phyloP scores from a whole-genome alignment of 768 basidiomycete species.

The Clitopilus hobsonii region DNA sequence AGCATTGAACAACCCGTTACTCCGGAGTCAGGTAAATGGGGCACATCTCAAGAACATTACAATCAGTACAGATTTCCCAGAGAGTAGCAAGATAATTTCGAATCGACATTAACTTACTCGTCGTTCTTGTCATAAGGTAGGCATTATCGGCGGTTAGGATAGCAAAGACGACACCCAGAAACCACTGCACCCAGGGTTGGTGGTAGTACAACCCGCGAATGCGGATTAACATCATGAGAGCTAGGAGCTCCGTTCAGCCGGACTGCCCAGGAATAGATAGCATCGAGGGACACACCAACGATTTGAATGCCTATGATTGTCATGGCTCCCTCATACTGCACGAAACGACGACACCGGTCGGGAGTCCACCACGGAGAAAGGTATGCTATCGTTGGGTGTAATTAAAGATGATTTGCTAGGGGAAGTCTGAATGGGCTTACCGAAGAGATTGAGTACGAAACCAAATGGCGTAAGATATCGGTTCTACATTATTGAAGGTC shows the following conservation, averaged over 20 bases:
- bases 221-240: constrained; percentile 56
- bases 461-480: constrained; percentile 59
- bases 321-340: constrained; percentile 27
- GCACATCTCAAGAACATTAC: constrained; percentile 23
- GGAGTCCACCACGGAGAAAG: constrained; percentile 34
- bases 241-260: constrained; percentile 28
- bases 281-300: constrained; percentile 46
- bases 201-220: constrained; percentile 33
- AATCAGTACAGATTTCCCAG: not conserved
- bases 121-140: constrained; percentile 45
- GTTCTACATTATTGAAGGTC: constrained; percentile 35
- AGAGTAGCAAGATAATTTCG: not conserved
- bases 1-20: constrained; percentile 38
- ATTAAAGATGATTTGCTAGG: not conserved
- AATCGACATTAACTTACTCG: too few relatives aligned
- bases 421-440: constrained; percentile 13
- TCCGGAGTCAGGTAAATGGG: constrained; percentile 33
- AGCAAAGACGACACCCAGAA: constrained; percentile 31
- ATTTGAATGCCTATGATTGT: constrained; percentile 47
- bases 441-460: constrained; percentile 54
- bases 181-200: constrained; percentile 24
- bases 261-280: not conserved
- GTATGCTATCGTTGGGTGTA: constrained; percentile 26
- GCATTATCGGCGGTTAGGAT: constrained; percentile 42
- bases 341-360: constrained; percentile 21